A percentile compares a stretch with the other conserved stretches of the same genome.
Evolutionary conservation across 129 eudicot species (phyloP).

Genomic region (Arctium minus): DNA sequence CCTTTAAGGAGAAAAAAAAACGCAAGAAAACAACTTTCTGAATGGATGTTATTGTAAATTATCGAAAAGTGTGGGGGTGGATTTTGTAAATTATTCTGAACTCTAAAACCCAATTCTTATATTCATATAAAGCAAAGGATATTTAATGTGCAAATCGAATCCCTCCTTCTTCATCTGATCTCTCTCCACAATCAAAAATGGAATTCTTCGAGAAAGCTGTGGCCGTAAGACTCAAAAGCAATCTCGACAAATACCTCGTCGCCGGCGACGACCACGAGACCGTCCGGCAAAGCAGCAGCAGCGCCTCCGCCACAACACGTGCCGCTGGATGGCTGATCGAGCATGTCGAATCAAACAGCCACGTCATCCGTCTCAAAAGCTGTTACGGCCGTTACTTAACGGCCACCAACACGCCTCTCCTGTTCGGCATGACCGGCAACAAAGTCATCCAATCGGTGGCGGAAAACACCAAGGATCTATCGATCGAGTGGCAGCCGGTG

Average conservation of each 20-base stretch:
- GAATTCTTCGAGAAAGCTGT: constrained; percentile 57
- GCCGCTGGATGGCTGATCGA: constrained; percentile 81
- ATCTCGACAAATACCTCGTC: constrained; percentile 68
- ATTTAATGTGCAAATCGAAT: not conserved
- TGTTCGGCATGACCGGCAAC: constrained; percentile 75
- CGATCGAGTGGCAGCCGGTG: constrained; percentile 77
- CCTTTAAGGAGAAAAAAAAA: not conserved
- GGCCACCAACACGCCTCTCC: constrained; percentile 59
- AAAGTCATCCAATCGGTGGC: constrained; percentile 56
- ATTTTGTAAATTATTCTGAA: not conserved
- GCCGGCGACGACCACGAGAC: constrained; percentile 73
- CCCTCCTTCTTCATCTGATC: not conserved
- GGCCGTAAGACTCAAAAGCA: constrained; percentile 69
- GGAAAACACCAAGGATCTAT: constrained; percentile 37
- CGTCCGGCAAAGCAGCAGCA: constrained; percentile 64
- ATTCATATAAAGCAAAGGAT: not conserved
- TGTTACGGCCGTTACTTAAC: constrained; percentile 69
- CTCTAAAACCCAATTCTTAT: not conserved
- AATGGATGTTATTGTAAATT: not conserved
- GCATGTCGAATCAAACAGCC: constrained; percentile 41
- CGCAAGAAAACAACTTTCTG: not conserved
- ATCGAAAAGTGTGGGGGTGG: not conserved
- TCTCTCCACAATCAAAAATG: constrained; percentile 35
- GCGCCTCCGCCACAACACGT: constrained; percentile 30
- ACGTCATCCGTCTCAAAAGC: constrained; percentile 64